Evolutionary conservation across 1,284 basidiomycete species (phyloP).

Genomic region (Sutorius eximius): DNA sequence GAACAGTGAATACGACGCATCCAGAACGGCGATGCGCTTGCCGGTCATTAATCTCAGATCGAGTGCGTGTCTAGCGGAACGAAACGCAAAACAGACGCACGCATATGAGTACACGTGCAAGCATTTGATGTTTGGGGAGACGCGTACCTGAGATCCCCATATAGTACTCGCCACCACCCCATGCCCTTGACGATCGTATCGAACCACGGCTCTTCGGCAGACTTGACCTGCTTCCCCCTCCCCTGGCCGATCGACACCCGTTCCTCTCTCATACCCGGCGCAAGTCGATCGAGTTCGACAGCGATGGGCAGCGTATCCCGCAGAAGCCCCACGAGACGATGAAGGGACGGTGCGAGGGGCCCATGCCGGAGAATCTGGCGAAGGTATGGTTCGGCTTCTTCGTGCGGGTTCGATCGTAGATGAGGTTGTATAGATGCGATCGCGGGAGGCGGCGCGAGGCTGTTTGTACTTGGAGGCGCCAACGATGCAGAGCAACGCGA

Average conservation of each 20-base stretch:
- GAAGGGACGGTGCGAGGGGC: slow-evolving; percentile 59
- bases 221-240: slow-evolving; percentile 7
- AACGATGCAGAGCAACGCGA: slow-evolving; percentile 46
- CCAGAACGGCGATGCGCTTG: slow-evolving; percentile 64
- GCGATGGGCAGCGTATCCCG: slow-evolving; percentile 75
- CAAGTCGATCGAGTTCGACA: slow-evolving; percentile 64
- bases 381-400: slow-evolving; percentile 70
- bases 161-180: slow-evolving; percentile 77
- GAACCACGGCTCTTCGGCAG: slow-evolving; percentile 38
- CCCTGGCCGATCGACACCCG: slow-evolving; percentile 26
- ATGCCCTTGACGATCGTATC: slow-evolving; percentile 74
- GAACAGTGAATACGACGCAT: slow-evolving; percentile 64
- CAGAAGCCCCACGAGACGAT: slow-evolving; percentile 63
- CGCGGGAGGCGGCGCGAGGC: slow-evolving; percentile 26
- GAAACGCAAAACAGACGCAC: background rate
- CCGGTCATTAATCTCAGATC: slow-evolving; percentile 74
- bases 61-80: slow-evolving; percentile 58
- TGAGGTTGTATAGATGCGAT: slow-evolving; percentile 13
- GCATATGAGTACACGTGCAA: no score
- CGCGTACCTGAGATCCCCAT: slow-evolving; percentile 57
- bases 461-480: slow-evolving; percentile 29
- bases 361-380: slow-evolving; percentile 64
- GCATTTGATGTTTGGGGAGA: background rate
- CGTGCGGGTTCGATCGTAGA: slow-evolving; percentile 60
- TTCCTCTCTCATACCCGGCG: slow-evolving; percentile 23